phyloP scores from a whole-genome alignment of 2,329 filamentous ascomycete genomes.

The Fusarium brachygibbosum region DNA sequence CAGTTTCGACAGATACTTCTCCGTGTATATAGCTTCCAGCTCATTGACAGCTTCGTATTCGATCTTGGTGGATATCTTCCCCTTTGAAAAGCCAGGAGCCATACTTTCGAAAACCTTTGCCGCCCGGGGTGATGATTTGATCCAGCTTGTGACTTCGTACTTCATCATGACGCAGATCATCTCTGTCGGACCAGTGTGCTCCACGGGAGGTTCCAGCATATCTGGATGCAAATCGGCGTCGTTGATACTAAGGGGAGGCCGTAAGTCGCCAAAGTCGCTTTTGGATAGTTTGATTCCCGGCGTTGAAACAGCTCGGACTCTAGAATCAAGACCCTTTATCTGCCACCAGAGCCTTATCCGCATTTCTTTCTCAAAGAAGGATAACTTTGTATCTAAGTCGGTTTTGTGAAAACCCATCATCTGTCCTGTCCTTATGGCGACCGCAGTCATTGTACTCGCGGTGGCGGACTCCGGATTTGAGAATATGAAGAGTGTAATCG shows the following conservation, averaged over 20 bases:
- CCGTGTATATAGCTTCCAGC: constrained; percentile 45
- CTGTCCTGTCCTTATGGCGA: constrained; percentile 45
- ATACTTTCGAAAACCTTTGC: constrained; percentile 40
- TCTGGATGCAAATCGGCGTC: constrained; percentile 66
- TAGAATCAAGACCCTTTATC: constrained; percentile 39
- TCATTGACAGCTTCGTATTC: constrained; percentile 48
- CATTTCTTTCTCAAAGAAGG: constrained; percentile 49
- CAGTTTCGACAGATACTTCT: constrained; percentile 40
- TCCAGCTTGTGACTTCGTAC: constrained; percentile 49
- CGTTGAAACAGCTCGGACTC: constrained; percentile 10
- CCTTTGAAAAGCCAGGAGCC: constrained; percentile 3
- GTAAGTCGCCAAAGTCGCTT: constrained; percentile 31
- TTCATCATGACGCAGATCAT: constrained; percentile 61
- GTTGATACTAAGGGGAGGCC: constrained; percentile 68
- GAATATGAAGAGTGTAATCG: constrained; percentile 50
- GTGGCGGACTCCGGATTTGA: constrained; percentile 50
- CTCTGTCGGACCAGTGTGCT: constrained; percentile 66
- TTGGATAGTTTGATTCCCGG: constrained; percentile 13
- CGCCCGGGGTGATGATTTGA: constrained; percentile 43
- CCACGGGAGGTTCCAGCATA: constrained; percentile 61
- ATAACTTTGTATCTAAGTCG: constrained; percentile 21
- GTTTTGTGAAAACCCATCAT: constrained; percentile 47
- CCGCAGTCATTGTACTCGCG: constrained; percentile 40
- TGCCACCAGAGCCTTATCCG: constrained; percentile 50
- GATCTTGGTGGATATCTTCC: constrained; percentile 14